Base-by-base conservation (phyloP, 305 asterid genomes). In the Euphrasia arctica region DNA sequence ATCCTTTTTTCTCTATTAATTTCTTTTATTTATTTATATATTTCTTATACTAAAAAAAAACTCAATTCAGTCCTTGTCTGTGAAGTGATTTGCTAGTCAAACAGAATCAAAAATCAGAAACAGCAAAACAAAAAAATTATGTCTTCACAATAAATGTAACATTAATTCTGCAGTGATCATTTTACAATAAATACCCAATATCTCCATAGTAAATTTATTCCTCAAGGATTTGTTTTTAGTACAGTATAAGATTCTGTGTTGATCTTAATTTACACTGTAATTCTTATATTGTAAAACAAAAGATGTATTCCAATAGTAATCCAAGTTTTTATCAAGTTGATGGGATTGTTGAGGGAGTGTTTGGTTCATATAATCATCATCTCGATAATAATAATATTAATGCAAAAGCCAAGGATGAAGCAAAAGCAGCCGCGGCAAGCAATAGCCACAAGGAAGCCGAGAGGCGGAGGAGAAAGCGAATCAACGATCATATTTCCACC, bases 371-470 rank as follows among this genome's bases (percentile, higher is more conserved):
- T 9, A 9, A 8, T 39, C 45, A 39, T 1, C 11, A 39, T 39
- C 10, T 45, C 0, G 34, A 70, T 70, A 54, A 25, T 70, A 54
- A 25, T 25, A 25, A 70, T 25, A 68, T 65, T 8, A 78, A 79
- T 58, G 75, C 88, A 9, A 70, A 68, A 59, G 75, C 87, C 66
- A 74, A 70, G 80, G 91, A 85, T 1, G 95, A 86, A 56, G 88
- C 88, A 2, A 86, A 86, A 72, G 87, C 86, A 58, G 70, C 50
- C 36, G 95, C 96, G 9, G 88, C 92, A 11, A 89, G 82, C 70
- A 80, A 77, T 36, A 89, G 87, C 64, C 96, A 89, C 63, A 86
- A 88, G 62, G 96, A 89, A 73, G 97, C 94, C 41, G 95, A 90
- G 61, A 77, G 91, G 43, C 82, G 93, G 2, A 74, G 97, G 62